Evolutionary conservation across 1,139 yeast species (phyloP), one percentile per base, ranked within the genome.

Genomic region (Blastobotrys raffinosifermentans): DNA sequence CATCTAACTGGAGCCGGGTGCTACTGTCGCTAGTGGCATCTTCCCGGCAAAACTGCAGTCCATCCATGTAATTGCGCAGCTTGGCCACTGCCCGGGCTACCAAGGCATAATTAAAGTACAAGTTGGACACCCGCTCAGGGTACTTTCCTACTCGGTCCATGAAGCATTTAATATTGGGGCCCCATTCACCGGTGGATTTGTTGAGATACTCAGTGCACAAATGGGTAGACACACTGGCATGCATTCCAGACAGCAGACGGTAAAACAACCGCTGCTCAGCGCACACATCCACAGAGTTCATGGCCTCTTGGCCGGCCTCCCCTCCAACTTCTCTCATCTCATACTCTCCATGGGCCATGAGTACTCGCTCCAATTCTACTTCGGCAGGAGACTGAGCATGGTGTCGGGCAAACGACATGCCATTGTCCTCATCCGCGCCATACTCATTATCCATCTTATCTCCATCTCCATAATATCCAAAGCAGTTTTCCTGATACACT

Each of bases 161-260:
- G 63, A 89, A 93, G 32, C 85, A 72, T 33, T 76, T 76, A 44
- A 85, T 67, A 57, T 87, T 80, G 13, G 96, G 96, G 31, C 76
- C 83, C 76, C 94, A 89, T 38, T 75, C 75, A 25, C 86, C 91
- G 1, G 85, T 74, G 26, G 72, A 73, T 29, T 83, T 72, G 57
- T 85, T 73, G 54, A 85, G 70, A 60, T 76, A 86, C 53, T 91
- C 96, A 55, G 83, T 84, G 19, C 95, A 78, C 44, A 93, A 69
- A 61, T 93, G 99, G 2, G 94, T 87, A 7, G 94, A 93, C 46
- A 93, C 87, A 4, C 96, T 85, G 2, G 96, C 87, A 59, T 93
- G 99, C 82, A 93, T 75, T 2, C 99, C 99, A 32, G 94, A 80
- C 14, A 93, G 71, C 39, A 93, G 64, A 48, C 94, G 73, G 63